A percentile compares a stretch with the other conserved stretches of the same genome.
Conservation (phyloP, 1,284 basidiomycete genomes). For the Paramarasmius palmivorus region DNA sequence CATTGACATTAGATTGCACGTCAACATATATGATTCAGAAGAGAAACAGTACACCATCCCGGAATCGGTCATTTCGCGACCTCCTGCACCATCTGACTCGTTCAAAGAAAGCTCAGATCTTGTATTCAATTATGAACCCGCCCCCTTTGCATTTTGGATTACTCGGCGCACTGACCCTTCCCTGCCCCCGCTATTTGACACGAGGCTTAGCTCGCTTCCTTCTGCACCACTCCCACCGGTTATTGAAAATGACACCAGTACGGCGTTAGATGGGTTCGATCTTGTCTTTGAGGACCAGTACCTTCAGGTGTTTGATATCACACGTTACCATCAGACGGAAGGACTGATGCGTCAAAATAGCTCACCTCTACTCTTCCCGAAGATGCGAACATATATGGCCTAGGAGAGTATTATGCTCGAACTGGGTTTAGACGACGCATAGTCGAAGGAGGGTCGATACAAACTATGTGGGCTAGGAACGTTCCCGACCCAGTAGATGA, state of each 20-base stretch:
- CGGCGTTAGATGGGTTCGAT: conserved; percentile 56
- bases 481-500: conserved; percentile 57
- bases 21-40: conserved; percentile 73
- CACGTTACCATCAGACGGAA: not conserved
- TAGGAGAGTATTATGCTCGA: conserved; percentile 72
- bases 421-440: conserved; percentile 68
- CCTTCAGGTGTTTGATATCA: conserved; percentile 29
- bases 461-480: conserved; percentile 74
- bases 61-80: conserved; percentile 52
- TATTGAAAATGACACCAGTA: conserved; percentile 43
- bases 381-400: conserved; percentile 74
- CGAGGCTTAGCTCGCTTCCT: conserved; percentile 58
- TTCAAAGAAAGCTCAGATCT: conserved; percentile 50
- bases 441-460: conserved; percentile 59
- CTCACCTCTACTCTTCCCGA: conserved; percentile 63
- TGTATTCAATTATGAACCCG: conserved; percentile 65
- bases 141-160: conserved; percentile 81
- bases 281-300: conserved; percentile 74
- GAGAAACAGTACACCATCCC: conserved; percentile 73
- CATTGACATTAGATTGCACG: conserved; percentile 79
- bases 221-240: conserved; percentile 52
- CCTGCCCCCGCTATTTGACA: conserved; percentile 71
- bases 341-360: conserved; percentile 34
- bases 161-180: conserved; percentile 61
- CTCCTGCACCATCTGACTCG: conserved; percentile 34